Evolutionary conservation across 345 rosid genomes (phyloP).

Genomic region (Pistacia vera): DNA sequence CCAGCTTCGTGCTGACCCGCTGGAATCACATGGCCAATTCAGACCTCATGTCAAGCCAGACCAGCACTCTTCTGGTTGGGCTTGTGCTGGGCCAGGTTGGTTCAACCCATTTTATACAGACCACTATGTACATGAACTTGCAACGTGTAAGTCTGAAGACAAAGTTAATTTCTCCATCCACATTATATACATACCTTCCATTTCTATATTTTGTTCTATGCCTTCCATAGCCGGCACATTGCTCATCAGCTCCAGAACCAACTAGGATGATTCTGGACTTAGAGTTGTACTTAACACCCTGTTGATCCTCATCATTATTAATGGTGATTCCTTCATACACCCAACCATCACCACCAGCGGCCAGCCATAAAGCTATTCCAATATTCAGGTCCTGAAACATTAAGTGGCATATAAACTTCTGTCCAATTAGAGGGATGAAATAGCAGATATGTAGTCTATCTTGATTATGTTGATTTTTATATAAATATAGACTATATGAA

Average conservation of each 20-base stretch:
- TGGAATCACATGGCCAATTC: too few relatives aligned
- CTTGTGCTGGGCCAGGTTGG: too few relatives aligned
- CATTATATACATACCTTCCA: constrained; percentile 55
- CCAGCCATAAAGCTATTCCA: constrained; percentile 93
- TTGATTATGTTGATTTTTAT: background rate
- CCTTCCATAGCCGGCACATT: constrained; percentile 98
- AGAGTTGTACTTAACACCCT: constrained; percentile 54
- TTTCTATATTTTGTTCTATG: constrained; percentile 81
- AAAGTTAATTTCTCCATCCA: background rate
- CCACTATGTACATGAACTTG: background rate
- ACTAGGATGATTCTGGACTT: constrained; percentile 74
- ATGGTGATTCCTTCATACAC: constrained; percentile 38
- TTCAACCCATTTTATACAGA: background rate
- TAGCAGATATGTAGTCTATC: background rate
- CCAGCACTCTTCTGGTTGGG: too few relatives aligned
- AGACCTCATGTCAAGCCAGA: too few relatives aligned
- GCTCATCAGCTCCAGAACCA: constrained; percentile 98
- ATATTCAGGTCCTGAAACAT: constrained; percentile 84
- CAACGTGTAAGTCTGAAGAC: background rate
- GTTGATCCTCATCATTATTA: constrained; percentile 29
- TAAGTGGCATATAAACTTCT: constrained; percentile 1
- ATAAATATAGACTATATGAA: background rate
- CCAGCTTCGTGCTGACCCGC: too few relatives aligned
- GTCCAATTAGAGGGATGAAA: background rate
- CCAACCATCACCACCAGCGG: constrained; percentile 88